A percentile compares a stretch with the other conserved stretches of the same genome.
phyloP scores from a whole-genome alignment of 495 filamentous ascomycete species.

The Platismatia glauca region DNA sequence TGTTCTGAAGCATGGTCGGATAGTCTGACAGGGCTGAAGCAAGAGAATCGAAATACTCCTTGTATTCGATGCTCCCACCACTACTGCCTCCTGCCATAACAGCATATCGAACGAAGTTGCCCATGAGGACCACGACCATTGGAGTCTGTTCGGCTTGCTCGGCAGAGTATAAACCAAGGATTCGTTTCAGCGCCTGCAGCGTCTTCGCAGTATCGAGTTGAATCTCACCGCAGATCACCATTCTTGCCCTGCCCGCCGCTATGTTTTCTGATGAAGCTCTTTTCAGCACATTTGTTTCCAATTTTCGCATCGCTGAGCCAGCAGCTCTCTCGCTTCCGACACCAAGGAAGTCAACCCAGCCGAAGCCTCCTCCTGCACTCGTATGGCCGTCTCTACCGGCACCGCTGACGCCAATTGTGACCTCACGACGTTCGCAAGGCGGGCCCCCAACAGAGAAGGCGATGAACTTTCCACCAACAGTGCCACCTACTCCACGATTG shows the following conservation, averaged over 20 bases:
- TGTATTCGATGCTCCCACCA: conserved; percentile 79
- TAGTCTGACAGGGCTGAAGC: conserved; percentile 79
- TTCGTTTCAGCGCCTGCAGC: conserved; percentile 64
- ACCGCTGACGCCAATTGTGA: conserved; percentile 61
- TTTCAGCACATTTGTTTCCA: conserved; percentile 40
- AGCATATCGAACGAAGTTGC: conserved; percentile 72
- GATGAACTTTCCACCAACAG: conserved; percentile 80
- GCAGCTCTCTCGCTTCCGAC: conserved; percentile 81
- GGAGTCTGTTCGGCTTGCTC: conserved; percentile 57
- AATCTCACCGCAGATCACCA: conserved; percentile 71
- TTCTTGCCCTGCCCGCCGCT: conserved; percentile 35
- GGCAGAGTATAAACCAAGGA: conserved; percentile 61
- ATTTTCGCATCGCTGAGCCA: conserved; percentile 69
- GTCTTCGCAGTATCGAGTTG: conserved; percentile 74
- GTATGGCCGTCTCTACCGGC: conserved; percentile 41
- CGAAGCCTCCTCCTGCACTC: conserved; percentile 71
- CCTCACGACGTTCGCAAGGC: conserved; percentile 73
- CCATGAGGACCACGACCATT: conserved; percentile 67
- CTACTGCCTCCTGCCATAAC: conserved; percentile 59
- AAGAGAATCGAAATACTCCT: conserved; percentile 84
- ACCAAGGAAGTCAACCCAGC: conserved; percentile 94
- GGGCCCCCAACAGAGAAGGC: conserved; percentile 84
- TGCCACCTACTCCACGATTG: conserved; percentile 73
- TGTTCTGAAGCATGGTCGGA: conserved; percentile 64
- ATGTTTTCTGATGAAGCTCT: conserved; percentile 26